Percentiles rank a stretch among this genome's conserved stretches.
These are phyloP conservation scores for Phytophthora crassamura DNA, from an alignment of 352 stramenopile genomes.

Conservation along the genomic window DNA sequence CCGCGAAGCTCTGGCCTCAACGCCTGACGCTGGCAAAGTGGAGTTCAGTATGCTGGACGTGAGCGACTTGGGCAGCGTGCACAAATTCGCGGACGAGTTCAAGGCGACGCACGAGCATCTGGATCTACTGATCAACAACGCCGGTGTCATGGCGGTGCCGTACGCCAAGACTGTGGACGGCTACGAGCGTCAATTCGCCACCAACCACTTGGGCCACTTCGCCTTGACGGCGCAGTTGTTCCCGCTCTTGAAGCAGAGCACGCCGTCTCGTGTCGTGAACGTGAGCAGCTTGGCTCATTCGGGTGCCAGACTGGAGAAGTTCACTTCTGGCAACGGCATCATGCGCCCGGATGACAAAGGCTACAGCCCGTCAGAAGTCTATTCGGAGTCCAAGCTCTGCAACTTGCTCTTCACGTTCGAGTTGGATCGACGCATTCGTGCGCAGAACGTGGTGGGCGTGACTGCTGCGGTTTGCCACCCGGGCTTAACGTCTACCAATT, in stretches of 20 bases:
- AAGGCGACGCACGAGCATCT: conserved; percentile 36
- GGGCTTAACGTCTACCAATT: conserved; percentile 36
- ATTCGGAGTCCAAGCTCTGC: conserved; percentile 55
- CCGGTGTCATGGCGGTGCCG: conserved; percentile 27
- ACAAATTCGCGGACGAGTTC: conserved; percentile 52
- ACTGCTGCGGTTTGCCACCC: conserved; percentile 43
- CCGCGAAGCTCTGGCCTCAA: conserved; percentile 8
- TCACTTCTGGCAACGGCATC: conserved; percentile 18
- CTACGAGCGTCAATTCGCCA: conserved; percentile 38
- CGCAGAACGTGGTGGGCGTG: conserved; percentile 25
- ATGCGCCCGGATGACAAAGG: conserved; percentile 14
- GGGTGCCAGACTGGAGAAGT: conserved; percentile 19
- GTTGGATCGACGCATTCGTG: conserved; percentile 42
- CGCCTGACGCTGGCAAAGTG: conserved; percentile 29
- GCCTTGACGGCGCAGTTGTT: conserved; percentile 54
- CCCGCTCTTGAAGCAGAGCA: conserved; percentile 38
- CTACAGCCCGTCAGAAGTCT: conserved; percentile 37
- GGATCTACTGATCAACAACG: conserved; percentile 47
- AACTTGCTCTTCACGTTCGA: conserved; percentile 66
- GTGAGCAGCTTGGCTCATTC: conserved; percentile 48
- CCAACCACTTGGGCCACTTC: conserved; percentile 43
- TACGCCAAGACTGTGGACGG: conserved; percentile 30
- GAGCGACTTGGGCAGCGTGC: conserved; percentile 47
- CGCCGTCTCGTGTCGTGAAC: conserved; percentile 31
- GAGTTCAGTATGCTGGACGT: conserved; percentile 66